Base-by-base conservation (phyloP, 2,329 filamentous ascomycete species). In the Fusarium humuli region DNA sequence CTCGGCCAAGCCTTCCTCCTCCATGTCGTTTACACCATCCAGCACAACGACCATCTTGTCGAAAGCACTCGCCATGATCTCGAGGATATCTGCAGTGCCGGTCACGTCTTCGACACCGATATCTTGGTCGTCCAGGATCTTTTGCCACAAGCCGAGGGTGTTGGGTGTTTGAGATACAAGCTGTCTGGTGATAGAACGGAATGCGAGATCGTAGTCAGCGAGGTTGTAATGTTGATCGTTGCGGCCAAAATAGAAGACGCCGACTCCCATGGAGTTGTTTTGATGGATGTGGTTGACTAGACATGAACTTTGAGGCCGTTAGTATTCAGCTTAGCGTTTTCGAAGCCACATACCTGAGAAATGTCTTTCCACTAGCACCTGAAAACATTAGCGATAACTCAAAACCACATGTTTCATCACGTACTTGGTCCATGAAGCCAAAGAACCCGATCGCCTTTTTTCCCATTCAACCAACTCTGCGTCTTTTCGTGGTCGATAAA, bases 361-460 rank as follows among this genome's bases (percentile, higher is more conserved):
- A 58, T 3, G 47, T 68, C 9, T 67, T 68, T 5, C 65, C 65
- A 2, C 30, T 58, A 2, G 57, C 50, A 14, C 42, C 64, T 67
- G 6, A 3, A 1, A 0, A 1, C 9, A 6, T 67, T 13, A 67
- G 62, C 3, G 4, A 32, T 25, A 25, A 25, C 7, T 25, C 23
- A 7, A 7, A 25, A 25, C 7, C 6, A 25, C 6, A 8, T 8
- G 3, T 25, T 8, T 25, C 22, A 3, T 8, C 0, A 30, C 56
- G 0, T 11, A 67, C 58, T 44, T 16, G 22, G 57, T 13, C 65
- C 65, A 25, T 46, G 10, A 4, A 64, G 25, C 64, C 65, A 67
- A 23, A 67, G 22, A 6, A 68, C 8, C 0, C 12, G 25, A 5
- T 8, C 0, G 3, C 7, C n/a, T n/a, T n/a, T n/a, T n/a, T n/a